Conservation (phyloP, 768 basidiomycete species). For the Punctularia strigosozonata region DNA sequence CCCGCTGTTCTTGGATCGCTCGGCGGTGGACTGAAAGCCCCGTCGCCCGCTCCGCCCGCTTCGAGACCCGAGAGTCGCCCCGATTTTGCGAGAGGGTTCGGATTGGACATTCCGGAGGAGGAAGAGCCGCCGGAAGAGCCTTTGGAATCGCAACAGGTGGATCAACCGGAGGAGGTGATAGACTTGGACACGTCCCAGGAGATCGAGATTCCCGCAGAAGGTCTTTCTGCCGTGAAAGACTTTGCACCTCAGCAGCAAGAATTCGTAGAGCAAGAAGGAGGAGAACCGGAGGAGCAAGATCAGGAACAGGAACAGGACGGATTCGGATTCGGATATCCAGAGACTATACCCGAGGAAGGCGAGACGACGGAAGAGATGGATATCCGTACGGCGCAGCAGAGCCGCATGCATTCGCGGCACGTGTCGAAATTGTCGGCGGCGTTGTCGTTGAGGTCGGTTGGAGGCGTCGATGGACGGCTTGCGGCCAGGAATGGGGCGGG, state of each 20-base stretch:
- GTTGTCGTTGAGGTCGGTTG: constrained; percentile 52
- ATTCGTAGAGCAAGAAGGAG: constrained; percentile 11
- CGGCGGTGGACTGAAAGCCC: too few species aligned
- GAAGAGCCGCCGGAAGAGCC: constrained; percentile 48
- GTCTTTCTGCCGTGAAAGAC: too few species aligned
- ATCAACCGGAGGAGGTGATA: constrained; percentile 10
- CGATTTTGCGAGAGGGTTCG: constrained; percentile 73
- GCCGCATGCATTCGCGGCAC: constrained; percentile 54
- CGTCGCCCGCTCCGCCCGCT: constrained; percentile 31
- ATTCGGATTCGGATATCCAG: too few species aligned
- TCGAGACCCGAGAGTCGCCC: constrained; percentile 43
- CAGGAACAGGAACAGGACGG: too few species aligned
- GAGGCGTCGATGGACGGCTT: too few species aligned
- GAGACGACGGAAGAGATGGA: constrained; percentile 26
- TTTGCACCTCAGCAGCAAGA: too few species aligned
- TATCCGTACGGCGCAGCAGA: constrained; percentile 35
- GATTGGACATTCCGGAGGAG: constrained; percentile 69
- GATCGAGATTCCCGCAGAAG: too few species aligned
- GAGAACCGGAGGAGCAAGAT: constrained; percentile 7
- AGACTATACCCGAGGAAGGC: too few species aligned
- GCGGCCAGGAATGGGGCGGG: too few species aligned
- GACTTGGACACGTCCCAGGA: constrained; percentile 6
- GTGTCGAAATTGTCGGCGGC: constrained; percentile 57
- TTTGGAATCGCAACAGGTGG: constrained; percentile 18
- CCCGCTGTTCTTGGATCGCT: constrained; percentile 33